Evolutionary conservation across 768 basidiomycete genomes (phyloP).

Genomic region (Lactarius hatsudake): DNA sequence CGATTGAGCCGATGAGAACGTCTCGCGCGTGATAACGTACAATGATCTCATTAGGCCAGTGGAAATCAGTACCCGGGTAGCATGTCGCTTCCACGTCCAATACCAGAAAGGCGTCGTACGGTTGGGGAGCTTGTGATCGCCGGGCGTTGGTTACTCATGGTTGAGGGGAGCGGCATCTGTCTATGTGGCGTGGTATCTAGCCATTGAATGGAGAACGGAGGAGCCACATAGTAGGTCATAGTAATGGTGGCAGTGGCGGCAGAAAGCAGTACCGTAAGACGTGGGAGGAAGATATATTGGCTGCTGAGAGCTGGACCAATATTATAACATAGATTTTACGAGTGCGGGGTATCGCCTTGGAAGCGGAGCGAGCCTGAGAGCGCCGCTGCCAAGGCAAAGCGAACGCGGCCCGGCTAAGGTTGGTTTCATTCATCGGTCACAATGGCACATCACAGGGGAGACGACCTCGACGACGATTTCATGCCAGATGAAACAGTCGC

Average conservation of each 20-base stretch:
- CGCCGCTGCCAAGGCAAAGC: no score
- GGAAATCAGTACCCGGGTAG: slow-evolving; percentile 59
- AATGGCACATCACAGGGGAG: slow-evolving; percentile 47
- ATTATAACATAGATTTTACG: slow-evolving; percentile 17
- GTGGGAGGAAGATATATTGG: slow-evolving; percentile 1
- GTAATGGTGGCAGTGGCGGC: slow-evolving; percentile 17
- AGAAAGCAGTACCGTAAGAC: slow-evolving; percentile 1
- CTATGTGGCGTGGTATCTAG: slow-evolving; percentile 5
- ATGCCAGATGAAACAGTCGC: slow-evolving; percentile 66
- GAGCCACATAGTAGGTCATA: slow-evolving; percentile 12
- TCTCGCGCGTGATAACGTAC: slow-evolving; percentile 44
- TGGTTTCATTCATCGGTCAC: slow-evolving; percentile 21
- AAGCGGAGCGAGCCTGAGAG: background rate
- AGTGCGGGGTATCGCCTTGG: background rate
- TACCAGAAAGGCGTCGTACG: slow-evolving; percentile 79
- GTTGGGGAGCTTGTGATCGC: slow-evolving; percentile 36
- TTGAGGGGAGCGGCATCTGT: slow-evolving; percentile 6
- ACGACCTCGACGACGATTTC: slow-evolving; percentile 86
- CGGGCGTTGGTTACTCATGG: background rate
- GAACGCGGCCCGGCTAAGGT: background rate
- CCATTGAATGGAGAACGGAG: slow-evolving; percentile 2
- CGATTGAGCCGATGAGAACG: slow-evolving; percentile 8
- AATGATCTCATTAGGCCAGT: slow-evolving; percentile 95
- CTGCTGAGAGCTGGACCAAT: slow-evolving; percentile 15
- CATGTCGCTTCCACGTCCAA: slow-evolving; percentile 92